Percentiles rank a stretch among this genome's conserved stretches.
Evolutionary conservation across 495 filamentous ascomycete genomes (phyloP).

Genomic region (Geoglossum glabrum): DNA sequence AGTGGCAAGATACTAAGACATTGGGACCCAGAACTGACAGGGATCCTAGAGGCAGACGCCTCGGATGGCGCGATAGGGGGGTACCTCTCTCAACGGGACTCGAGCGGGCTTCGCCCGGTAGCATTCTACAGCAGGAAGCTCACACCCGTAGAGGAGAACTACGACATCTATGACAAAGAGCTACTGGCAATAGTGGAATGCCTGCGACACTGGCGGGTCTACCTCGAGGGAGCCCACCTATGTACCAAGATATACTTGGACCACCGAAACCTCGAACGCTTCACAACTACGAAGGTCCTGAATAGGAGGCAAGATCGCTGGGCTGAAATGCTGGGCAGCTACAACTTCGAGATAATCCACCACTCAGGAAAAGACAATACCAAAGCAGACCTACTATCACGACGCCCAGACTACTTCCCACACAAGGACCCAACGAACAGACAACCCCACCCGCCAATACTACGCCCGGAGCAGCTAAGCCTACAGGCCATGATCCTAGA

Average conservation of each 20-base stretch:
- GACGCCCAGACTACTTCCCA: background rate
- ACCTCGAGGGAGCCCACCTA: background rate
- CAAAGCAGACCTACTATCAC: background rate
- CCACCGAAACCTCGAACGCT: constrained; percentile 6
- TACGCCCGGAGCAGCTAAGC: too few species aligned
- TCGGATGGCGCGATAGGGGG: background rate
- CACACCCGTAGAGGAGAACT: constrained; percentile 7
- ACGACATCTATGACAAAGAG: constrained; percentile 14
- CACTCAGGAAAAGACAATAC: background rate
- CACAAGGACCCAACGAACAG: too few species aligned
- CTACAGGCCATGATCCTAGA: too few species aligned
- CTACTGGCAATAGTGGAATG: constrained; percentile 8
- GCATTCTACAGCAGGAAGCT: constrained; percentile 4
- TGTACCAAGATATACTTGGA: background rate
- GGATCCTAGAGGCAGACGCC: background rate
- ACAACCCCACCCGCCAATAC: too few species aligned
- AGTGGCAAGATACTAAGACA: background rate
- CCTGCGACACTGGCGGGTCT: constrained; percentile 6
- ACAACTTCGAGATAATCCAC: background rate
- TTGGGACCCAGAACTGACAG: background rate
- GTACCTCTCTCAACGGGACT: background rate
- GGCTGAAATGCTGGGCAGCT: background rate
- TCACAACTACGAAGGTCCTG: constrained; percentile 5
- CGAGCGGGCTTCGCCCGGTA: background rate
- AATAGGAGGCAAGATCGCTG: background rate